These are phyloP conservation scores for Yamagishiella unicocca DNA, from an alignment of 139 green algal genomes.

Conservation along the genomic window DNA sequence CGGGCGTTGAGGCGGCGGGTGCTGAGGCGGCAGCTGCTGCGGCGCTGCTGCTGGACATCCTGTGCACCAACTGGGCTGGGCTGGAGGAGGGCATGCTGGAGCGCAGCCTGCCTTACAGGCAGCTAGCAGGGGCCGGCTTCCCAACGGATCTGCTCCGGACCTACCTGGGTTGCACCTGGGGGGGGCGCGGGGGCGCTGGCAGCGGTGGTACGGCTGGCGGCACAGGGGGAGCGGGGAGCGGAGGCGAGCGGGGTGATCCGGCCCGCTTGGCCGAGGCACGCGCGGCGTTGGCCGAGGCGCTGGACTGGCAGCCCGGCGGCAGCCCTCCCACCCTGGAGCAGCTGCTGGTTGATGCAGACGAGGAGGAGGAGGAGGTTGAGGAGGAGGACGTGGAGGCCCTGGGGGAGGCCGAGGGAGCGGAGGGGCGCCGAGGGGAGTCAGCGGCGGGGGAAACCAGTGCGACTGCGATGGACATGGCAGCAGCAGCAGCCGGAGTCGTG, in stretches of 20 bases:
- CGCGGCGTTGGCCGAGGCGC: neutral
- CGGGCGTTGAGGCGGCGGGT: neutral
- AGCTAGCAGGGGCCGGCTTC: neutral
- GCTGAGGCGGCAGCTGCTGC: neutral
- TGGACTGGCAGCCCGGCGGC: neutral
- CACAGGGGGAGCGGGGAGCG: neutral
- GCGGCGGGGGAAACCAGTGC: too few species aligned
- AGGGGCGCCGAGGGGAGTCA: too few species aligned
- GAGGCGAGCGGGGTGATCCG: neutral
- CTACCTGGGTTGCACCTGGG: slow-evolving; percentile 8
- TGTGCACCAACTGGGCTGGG: slow-evolving; percentile 26
- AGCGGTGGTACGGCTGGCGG: neutral
- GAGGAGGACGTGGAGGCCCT: too few species aligned
- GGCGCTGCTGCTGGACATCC: neutral
- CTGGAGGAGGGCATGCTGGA: neutral
- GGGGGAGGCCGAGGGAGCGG: too few species aligned
- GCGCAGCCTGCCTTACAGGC: slow-evolving; percentile 3
- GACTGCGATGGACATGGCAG: too few species aligned
- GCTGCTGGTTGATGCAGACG: neutral
- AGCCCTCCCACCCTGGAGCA: neutral
- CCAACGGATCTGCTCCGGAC: slow-evolving; percentile 1
- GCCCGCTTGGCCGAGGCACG: neutral
- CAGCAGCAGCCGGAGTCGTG: neutral
- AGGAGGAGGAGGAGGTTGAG: too few species aligned
- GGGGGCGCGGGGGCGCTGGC: neutral